Base-by-base conservation (phyloP, 1,284 basidiomycete genomes). In the Prillingera fragicola region DNA sequence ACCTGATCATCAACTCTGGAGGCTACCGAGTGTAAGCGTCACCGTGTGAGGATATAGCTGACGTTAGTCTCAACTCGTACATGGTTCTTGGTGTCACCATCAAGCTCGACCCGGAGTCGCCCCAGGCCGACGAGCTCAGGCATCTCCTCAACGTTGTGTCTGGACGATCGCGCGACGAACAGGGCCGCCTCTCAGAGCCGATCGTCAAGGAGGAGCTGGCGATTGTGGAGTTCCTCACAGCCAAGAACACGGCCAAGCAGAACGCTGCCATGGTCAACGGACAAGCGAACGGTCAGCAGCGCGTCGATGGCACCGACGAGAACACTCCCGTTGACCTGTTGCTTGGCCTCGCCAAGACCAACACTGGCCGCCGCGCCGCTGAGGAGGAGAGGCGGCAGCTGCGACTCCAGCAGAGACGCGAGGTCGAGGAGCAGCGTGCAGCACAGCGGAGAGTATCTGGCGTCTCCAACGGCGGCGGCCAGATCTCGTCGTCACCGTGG, bases 141-240 rank as follows among this genome's bases (percentile, higher is more conserved):
- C 63, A 69, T 26, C 54, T 73, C 3, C 61, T 73, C 28, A 71
- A 73, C 43, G 59, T 73, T 13, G 72, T 72, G 7, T 69, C 70
- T n/a, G 71, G 71, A 9, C 60, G 66, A 14, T 64, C 69, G 12
- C 65, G 69, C 12, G 72, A 72, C 45, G 53, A 59, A 12, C 57
- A 66, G 39, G 70, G 69, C 18, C 58, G 60, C 8, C 50, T 68
- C 1, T 73, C 70, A 0, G 70, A 72, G 48, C 71, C 72, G 1
- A 69, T 71, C 15, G 73, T 73, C 33, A 71, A 72, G 41, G 70
- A 70, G 47, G 72, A 74, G 51, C 60, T 72, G 3, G 72, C 70
- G 18, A 72, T 71, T 18, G 70, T 70, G 38, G 67, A 71, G 34
- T 71, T 73, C 43, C 57, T 73, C 19, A 72, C 68, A 1, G 67